Conservation (phyloP, 2,329 filamentous ascomycete genomes). For the Colletotrichum horii region DNA sequence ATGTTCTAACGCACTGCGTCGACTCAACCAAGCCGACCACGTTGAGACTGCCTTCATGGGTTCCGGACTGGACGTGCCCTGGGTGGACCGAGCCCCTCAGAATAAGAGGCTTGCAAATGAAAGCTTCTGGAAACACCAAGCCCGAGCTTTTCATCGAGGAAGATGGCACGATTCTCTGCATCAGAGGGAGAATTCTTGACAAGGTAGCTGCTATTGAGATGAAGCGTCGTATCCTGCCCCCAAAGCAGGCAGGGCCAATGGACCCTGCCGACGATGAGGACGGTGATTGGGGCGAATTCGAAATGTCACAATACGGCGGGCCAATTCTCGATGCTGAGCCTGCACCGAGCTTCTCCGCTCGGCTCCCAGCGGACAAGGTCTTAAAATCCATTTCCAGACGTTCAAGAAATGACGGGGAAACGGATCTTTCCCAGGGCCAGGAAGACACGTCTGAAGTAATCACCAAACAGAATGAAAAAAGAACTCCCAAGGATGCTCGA, state of each 20-base stretch:
- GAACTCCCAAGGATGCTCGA: not conserved
- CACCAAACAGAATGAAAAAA: accelerated
- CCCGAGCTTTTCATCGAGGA: not conserved
- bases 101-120: not conserved
- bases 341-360: not conserved
- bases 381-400: accelerated
- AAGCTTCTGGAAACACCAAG: not conserved
- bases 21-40: not conserved
- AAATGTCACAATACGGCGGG: not conserved
- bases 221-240: not conserved
- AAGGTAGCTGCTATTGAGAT: not conserved
- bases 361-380: not conserved
- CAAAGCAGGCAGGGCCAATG: not conserved
- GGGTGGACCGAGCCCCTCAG: slow-evolving; percentile 18
- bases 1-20: not conserved
- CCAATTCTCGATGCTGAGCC: not conserved
- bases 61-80: slow-evolving; percentile 19
- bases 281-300: not conserved
- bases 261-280: not conserved
- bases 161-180: not conserved
- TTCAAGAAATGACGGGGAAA: not conserved
- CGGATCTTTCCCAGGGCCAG: accelerated
- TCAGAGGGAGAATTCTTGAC: not conserved
- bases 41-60: slow-evolving; percentile 10
- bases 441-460: accelerated